These are phyloP conservation scores for Cladosporium sp. DNA, from an alignment of 2,329 filamentous ascomycete species.

Conservation along the genomic window DNA sequence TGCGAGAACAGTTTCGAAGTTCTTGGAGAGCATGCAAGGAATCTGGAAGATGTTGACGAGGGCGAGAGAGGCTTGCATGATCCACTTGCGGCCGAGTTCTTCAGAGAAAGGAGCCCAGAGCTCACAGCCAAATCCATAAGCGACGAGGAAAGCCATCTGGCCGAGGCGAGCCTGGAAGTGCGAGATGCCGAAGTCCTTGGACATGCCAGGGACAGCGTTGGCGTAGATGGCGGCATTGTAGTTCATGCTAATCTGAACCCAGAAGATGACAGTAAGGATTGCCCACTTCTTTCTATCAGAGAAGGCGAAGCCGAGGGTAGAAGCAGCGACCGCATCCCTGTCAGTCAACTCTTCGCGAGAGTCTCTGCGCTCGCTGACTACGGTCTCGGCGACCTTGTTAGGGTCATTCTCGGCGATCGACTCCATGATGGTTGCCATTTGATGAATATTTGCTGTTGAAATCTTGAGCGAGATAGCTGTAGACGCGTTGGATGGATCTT, in stretches of 20 bases:
- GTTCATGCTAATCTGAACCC: slow-evolving; percentile 53
- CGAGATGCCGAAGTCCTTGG: slow-evolving; percentile 66
- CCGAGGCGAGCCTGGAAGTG: slow-evolving; percentile 73
- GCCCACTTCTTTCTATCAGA: slow-evolving; percentile 48
- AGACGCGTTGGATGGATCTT: neutral
- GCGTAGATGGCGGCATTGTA: slow-evolving; percentile 52
- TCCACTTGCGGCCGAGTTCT: slow-evolving; percentile 61
- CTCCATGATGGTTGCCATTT: neutral
- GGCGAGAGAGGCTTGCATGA: slow-evolving; percentile 64
- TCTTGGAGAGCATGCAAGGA: slow-evolving; percentile 65
- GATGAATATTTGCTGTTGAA: neutral
- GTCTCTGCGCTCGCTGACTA: neutral
- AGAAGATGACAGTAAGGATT: slow-evolving; percentile 49
- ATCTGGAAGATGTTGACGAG: slow-evolving; percentile 66
- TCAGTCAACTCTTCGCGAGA: slow-evolving; percentile 2
- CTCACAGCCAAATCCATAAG: slow-evolving; percentile 63
- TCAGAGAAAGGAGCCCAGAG: slow-evolving; percentile 63
- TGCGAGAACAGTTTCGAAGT: slow-evolving; percentile 63
- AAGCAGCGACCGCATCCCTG: neutral
- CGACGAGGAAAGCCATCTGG: slow-evolving; percentile 67
- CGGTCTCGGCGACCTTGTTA: neutral
- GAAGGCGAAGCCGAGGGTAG: slow-evolving; percentile 42
- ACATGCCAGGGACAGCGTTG: slow-evolving; percentile 54
- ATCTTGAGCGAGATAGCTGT: neutral
- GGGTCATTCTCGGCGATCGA: neutral